Base-by-base conservation (phyloP, 768 basidiomycete species). In the Dictyophora rubrovolvata region DNA sequence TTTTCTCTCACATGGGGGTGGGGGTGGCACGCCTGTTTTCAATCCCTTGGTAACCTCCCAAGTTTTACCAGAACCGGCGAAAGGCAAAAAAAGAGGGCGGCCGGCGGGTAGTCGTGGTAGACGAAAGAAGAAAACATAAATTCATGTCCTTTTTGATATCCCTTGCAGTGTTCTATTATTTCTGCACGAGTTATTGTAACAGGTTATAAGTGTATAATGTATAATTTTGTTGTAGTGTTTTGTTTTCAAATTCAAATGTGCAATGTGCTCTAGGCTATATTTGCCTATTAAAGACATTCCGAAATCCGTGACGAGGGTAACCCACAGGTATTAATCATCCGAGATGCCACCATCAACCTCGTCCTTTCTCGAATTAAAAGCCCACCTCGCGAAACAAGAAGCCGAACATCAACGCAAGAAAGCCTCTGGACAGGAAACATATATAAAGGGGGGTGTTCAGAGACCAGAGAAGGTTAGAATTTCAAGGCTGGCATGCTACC, bases 361-460 rank as follows among this genome's bases (percentile, higher is more conserved):
- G 60, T 89, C 90, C 0, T 88, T 91, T 69, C 80, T 90, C n/a
- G 87, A 91, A 65, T 81, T 93, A 48, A 88, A 86, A 62, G 84
- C 78, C 8, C 74, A 80, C 56, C 68, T 82, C 1, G 72, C 72
- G 1, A 76, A 74, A 61, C 69, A 74, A 56, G 81, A 85, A 65
- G 76, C 86, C 17, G 84, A 86, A 62, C 76, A 89, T 34, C 70
- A 81, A 17, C 86, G 82, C 66, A 77, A 78, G 47, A 61, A 86
- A 65, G 81, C 79, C 11, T 71, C 79, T 14, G 86, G 86, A 12
- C 76, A 76, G 61, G 75, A 73, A 28, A 63, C 66, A 21, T 76
- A 73, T n/a, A 68, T 83, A 21, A 75, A 82, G 5, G 86, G 84
- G 10, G 84, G 83, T 34, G 74, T 83, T 16, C 81, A 83, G 67